A percentile compares a stretch with the other conserved stretches of the same genome.
These are phyloP conservation scores for Candida buenavistaensis DNA, from an alignment of 1,139 yeast genomes.

Conservation along the genomic window DNA sequence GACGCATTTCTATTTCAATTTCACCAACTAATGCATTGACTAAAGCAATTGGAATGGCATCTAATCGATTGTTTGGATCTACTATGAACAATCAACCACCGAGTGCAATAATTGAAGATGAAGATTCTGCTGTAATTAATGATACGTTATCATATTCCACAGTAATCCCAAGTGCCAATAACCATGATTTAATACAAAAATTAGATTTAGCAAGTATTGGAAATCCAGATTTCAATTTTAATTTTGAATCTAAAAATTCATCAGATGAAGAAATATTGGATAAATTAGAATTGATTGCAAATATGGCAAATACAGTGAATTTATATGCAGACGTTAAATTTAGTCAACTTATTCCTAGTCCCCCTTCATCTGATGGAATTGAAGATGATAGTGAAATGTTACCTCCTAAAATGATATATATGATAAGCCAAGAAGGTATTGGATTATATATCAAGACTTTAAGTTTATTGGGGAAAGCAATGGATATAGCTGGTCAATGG, in stretches of 20 bases:
- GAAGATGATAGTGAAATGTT: conserved; percentile 49
- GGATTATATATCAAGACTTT: conserved; percentile 81
- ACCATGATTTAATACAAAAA: not conserved
- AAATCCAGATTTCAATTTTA: conserved; percentile 1
- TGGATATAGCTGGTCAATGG: conserved; percentile 85
- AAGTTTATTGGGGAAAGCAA: conserved; percentile 78
- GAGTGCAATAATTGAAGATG: conserved; percentile 3
- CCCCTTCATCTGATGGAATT: conserved; percentile 54
- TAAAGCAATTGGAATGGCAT: conserved; percentile 84
- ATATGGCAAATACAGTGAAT: conserved; percentile 87
- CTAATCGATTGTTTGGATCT: conserved; percentile 78
- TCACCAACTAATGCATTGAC: conserved; percentile 89
- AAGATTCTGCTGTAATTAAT: not conserved
- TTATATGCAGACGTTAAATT: conserved; percentile 91
- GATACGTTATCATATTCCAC: conserved; percentile 2
- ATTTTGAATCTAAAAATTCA: conserved; percentile 1
- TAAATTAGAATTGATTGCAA: conserved; percentile 73
- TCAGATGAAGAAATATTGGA: conserved; percentile 40
- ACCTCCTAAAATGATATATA: conserved; percentile 59
- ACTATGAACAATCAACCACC: conserved; percentile 9
- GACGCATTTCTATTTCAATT: conserved; percentile 62
- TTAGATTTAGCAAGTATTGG: conserved; percentile 15
- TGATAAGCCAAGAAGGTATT: conserved; percentile 83
- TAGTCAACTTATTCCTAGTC: conserved; percentile 76
- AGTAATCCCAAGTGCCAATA: conserved; percentile 26